phyloP scores from a whole-genome alignment of 345 rosid species.

The Salix purpurea region DNA sequence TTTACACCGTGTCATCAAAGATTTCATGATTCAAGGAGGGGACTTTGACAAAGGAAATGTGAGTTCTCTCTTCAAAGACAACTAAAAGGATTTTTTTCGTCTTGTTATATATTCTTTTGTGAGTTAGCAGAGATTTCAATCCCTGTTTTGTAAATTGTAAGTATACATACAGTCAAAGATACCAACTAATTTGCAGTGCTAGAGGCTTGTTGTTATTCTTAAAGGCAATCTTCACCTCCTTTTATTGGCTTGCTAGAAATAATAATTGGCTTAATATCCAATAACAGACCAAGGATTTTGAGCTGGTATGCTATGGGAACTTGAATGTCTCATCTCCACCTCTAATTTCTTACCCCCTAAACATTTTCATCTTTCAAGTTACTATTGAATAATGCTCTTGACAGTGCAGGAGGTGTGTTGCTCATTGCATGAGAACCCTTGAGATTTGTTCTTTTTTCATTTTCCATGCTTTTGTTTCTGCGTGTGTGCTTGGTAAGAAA shows the following conservation, averaged over 20 bases:
- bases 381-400: not conserved
- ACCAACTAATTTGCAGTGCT: not conserved
- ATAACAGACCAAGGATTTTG: not conserved
- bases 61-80: constrained; percentile 20
- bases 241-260: not conserved
- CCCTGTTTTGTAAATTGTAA: not conserved
- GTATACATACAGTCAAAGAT: not conserved
- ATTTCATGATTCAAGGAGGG: constrained; percentile 99
- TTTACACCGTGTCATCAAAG: constrained; percentile 88
- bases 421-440: not conserved
- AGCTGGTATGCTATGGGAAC: not conserved
- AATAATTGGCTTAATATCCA: not conserved
- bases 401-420: not conserved
- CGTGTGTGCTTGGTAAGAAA: not conserved
- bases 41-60: constrained; percentile 98
- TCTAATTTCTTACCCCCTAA: not conserved
- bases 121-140: not conserved
- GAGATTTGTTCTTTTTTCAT: not conserved
- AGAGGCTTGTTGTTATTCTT: not conserved
- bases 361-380: not conserved
- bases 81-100: not conserved
- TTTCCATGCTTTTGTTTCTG: not conserved
- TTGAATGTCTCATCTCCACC: not conserved
- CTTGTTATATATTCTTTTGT: not conserved
- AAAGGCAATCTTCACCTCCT: not conserved